These are phyloP conservation scores for Venturia nashicola DNA, from an alignment of 2,329 filamentous ascomycete genomes.

Conservation along the genomic window DNA sequence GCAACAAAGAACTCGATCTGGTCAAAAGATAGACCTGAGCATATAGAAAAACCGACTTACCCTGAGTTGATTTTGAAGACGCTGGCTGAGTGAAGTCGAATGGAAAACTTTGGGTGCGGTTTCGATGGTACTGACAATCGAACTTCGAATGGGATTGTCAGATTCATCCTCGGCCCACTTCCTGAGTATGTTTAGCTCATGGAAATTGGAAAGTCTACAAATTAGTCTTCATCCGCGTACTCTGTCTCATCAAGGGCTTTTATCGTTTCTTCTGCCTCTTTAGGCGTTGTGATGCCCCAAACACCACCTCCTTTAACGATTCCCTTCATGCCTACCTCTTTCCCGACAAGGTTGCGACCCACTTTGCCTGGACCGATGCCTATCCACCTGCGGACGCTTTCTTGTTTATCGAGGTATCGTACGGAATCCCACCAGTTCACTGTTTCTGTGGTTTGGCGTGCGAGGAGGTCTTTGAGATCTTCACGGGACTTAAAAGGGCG, in stretches of 20 bases:
- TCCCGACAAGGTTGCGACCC: constrained; percentile 82
- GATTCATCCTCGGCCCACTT: not conserved
- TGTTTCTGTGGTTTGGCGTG: constrained; percentile 78
- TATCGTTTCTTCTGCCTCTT: constrained; percentile 35
- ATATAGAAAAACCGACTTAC: not conserved
- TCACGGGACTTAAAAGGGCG: constrained; percentile 61
- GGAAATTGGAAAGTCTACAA: not conserved
- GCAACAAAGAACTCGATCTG: not conserved
- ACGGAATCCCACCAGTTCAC: constrained; percentile 94
- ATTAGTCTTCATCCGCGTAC: constrained; percentile 23
- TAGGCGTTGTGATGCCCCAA: constrained; percentile 78
- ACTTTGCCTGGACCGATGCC: constrained; percentile 92
- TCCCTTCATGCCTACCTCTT: constrained; percentile 85
- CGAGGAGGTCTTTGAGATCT: constrained; percentile 66
- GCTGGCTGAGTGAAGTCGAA: not conserved
- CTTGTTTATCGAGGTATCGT: constrained; percentile 73
- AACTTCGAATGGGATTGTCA: not conserved
- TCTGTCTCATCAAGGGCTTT: constrained; percentile 35
- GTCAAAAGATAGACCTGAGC: not conserved
- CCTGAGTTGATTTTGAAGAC: not conserved
- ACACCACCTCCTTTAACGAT: constrained; percentile 79
- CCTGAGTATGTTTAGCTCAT: constrained; percentile 6
- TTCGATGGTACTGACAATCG: not conserved
- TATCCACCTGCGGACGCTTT: constrained; percentile 72
- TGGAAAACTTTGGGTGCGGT: not conserved